These are phyloP conservation scores for Prunus fruticosa DNA, from an alignment of 306 rosid species.

Conservation along the genomic window DNA sequence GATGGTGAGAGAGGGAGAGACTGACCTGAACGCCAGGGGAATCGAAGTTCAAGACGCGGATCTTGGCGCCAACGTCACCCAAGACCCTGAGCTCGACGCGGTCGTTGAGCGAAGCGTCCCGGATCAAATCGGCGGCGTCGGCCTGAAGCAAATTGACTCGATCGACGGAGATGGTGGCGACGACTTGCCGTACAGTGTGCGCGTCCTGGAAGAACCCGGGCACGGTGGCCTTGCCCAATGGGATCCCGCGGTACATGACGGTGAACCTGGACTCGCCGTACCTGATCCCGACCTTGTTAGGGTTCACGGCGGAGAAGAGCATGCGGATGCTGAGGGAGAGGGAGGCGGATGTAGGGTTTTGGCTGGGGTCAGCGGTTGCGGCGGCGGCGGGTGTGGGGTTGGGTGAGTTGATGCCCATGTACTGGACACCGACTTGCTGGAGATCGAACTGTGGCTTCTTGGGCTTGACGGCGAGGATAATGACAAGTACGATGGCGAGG, in stretches of 20 bases:
- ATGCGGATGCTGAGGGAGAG: constrained; percentile 68
- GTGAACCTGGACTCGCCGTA: constrained; percentile 89
- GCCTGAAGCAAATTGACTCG: constrained; percentile 77
- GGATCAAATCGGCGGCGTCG: constrained; percentile 73
- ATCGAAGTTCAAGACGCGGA: constrained; percentile 82
- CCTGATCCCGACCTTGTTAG: constrained; percentile 92
- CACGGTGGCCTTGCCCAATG: constrained; percentile 74
- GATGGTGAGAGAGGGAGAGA: too few species aligned
- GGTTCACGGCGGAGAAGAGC: constrained; percentile 74
- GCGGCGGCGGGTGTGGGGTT: constrained; percentile 20
- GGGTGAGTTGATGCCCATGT: constrained; percentile 68
- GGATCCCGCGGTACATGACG: constrained; percentile 94
- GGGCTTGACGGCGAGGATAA: constrained; percentile 81
- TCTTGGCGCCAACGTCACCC: constrained; percentile 96
- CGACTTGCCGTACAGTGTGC: constrained; percentile 62
- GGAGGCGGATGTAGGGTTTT: constrained; percentile 44
- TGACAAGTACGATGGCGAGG: constrained; percentile 64
- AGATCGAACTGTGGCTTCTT: constrained; percentile 97
- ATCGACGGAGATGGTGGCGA: constrained; percentile 74
- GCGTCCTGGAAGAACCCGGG: constrained; percentile 83
- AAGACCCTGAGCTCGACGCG: constrained; percentile 77
- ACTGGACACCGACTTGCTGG: constrained; percentile 81
- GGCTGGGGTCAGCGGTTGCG: constrained; percentile 12
- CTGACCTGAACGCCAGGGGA: constrained; percentile 86
- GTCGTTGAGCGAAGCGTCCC: constrained; percentile 82